A percentile compares a stretch with the other conserved stretches of the same genome.
Evolutionary conservation across 1,284 basidiomycete genomes (phyloP).

Genomic region (Inonotus obliquus): DNA sequence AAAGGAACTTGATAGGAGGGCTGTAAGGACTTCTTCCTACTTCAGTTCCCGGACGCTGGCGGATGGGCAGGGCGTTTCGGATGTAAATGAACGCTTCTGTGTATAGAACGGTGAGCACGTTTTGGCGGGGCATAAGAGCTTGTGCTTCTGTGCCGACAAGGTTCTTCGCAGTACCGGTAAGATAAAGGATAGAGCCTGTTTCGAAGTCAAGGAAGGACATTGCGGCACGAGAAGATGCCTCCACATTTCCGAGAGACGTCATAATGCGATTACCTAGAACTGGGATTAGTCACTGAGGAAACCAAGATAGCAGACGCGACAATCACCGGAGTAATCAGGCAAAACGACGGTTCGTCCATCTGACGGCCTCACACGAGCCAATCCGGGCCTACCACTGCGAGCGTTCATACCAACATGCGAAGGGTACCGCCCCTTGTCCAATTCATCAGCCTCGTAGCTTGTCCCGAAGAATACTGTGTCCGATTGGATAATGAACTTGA

Average conservation of each 20-base stretch:
- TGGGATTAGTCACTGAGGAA: background rate
- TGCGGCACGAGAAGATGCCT: constrained; percentile 49
- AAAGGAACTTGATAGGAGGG: constrained; percentile 50
- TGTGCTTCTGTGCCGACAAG: constrained; percentile 43
- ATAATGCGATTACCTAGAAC: constrained; percentile 51
- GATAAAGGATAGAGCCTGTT: constrained; percentile 53
- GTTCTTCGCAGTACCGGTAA: constrained; percentile 54
- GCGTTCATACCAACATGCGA: constrained; percentile 64
- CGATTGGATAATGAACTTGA: constrained; percentile 41
- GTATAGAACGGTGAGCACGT: constrained; percentile 43
- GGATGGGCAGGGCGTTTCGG: constrained; percentile 49
- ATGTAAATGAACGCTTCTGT: constrained; percentile 52
- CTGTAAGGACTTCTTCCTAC: constrained; percentile 49
- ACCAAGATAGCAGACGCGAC: background rate
- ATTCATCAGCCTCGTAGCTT: constrained; percentile 37
- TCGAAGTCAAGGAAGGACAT: constrained; percentile 52
- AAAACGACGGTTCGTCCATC: constrained; percentile 52
- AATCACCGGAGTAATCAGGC: constrained; percentile 57
- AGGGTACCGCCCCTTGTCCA: constrained; percentile 36
- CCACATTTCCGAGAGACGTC: constrained; percentile 60
- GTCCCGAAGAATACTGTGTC: constrained; percentile 58
- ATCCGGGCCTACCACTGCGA: constrained; percentile 56
- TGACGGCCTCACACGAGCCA: constrained; percentile 48
- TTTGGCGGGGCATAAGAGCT: constrained; percentile 51
- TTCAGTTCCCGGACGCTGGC: constrained; percentile 35